Base-by-base conservation (phyloP, 805 yeast species). In the Saturnispora halmiae region DNA sequence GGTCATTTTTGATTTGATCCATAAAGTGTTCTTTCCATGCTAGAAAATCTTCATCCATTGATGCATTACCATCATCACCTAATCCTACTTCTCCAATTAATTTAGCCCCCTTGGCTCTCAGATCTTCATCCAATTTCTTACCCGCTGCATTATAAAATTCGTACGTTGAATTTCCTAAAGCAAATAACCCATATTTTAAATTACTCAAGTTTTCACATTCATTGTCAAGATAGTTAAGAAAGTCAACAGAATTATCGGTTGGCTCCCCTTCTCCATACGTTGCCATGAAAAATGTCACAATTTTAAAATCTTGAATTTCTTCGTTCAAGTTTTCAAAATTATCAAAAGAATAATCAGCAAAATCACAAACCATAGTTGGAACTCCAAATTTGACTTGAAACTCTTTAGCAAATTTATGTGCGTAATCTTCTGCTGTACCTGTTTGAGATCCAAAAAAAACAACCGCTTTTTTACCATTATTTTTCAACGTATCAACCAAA, bases 241-340 rank as follows among this genome's bases (percentile, higher is more conserved):
- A 81, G 16, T 72, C 73, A 25, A 73, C 69, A 5, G 95, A 90
- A 52, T 84, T 82, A 58, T 88, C 96, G 25, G 96, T 88, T 51
- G 94, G 94, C 58, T 90, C 97, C 55, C 97, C 97, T 60, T 90
- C 96, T 47, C 97, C 97, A 54, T 88, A 87, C 7, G 96, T 82
- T 18, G 96, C 86, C 57, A 90, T 65, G 54, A 88, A 71, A 53
- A 88, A 78, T 39, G 69, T 59, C 22, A 62, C 58, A 1, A 51
- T 24, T 4, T 44, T 38, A 24, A 19, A 77, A 16, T 77, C 77
- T n/a, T 74, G 64, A 41, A 74, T 66, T 45, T 73, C 73, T 14
- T 67, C 87, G 55, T 84, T 90, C 32, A 88, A 37, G 6, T 40
- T 32, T 19, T 20, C 25, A 25, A 30, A 36, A 22, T 31, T 36